A percentile compares a stretch with the other conserved stretches of the same genome.
These are phyloP conservation scores for Colletotrichum camelliae DNA, from an alignment of 2,329 filamentous ascomycete genomes.

Conservation along the genomic window DNA sequence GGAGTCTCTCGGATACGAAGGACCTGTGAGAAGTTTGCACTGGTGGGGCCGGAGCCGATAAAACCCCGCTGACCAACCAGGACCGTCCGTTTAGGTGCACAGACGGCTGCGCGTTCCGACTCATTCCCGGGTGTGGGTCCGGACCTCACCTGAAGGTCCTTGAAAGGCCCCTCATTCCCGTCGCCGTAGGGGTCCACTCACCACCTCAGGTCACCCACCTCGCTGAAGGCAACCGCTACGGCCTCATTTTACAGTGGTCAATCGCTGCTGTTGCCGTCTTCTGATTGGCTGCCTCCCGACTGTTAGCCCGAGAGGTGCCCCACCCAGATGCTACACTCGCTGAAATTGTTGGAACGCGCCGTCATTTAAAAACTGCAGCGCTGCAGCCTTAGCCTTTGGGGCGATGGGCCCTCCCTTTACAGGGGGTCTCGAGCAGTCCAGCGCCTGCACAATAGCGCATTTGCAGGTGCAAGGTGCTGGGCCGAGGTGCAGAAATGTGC, in stretches of 20 bases:
- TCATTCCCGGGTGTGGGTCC: constrained; percentile 9
- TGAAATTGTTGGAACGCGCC: constrained; percentile 19
- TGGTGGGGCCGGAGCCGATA: constrained; percentile 9
- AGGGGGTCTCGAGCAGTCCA: neutral
- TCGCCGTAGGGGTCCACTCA: neutral
- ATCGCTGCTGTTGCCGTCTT: neutral
- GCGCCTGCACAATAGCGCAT: neutral
- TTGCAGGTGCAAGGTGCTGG: neutral
- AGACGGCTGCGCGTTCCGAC: neutral
- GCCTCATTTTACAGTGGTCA: neutral
- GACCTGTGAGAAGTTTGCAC: constrained; percentile 15
- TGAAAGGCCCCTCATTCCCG: neutral
- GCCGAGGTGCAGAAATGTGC: neutral
- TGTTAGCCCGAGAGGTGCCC: neutral
- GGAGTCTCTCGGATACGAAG: constrained; percentile 6
- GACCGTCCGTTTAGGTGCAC: neutral
- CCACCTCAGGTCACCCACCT: neutral
- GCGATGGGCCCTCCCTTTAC: neutral
- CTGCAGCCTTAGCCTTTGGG: neutral
- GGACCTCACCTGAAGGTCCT: neutral
- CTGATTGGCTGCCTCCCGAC: neutral
- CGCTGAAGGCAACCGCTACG: neutral
- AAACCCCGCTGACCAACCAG: constrained; percentile 14
- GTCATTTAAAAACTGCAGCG: constrained; percentile 9
- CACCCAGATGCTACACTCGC: constrained; percentile 9